These are phyloP conservation scores for Beauveria sp. DNA, from an alignment of 2,329 filamentous ascomycete species.

Conservation along the genomic window DNA sequence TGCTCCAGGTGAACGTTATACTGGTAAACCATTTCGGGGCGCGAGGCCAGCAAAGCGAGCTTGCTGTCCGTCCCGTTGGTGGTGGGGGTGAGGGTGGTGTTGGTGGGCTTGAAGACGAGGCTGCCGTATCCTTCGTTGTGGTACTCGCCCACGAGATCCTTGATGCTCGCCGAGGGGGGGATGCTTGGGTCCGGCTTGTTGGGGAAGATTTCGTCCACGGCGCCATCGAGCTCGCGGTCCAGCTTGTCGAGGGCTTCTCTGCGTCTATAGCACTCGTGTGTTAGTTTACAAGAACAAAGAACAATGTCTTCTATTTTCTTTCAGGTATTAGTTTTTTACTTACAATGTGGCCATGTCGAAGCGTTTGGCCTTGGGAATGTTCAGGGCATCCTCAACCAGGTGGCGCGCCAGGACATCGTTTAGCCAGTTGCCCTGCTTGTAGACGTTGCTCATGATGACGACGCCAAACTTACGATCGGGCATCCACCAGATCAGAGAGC, in stretches of 20 bases:
- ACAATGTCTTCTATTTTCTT: no score
- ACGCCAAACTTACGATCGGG: not conserved
- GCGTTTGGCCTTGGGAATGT: not conserved
- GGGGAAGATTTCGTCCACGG: not conserved
- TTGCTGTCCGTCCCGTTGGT: no score
- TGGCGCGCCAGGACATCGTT: not conserved
- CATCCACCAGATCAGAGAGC: slow-evolving; percentile 1
- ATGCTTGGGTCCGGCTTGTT: not conserved
- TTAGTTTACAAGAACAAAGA: no score
- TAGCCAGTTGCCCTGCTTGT: not conserved
- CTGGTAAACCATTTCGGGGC: not conserved
- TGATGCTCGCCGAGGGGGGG: not conserved
- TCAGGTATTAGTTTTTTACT: not conserved
- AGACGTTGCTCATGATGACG: not conserved
- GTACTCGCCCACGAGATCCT: not conserved
- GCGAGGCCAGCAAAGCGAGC: not conserved
- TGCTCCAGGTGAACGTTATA: not conserved
- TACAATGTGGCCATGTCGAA: not conserved
- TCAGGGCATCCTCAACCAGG: not conserved
- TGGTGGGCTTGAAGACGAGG: not conserved
- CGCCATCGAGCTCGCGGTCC: not conserved
- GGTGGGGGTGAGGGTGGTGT: no score
- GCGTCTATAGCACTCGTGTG: not conserved
- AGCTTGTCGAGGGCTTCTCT: not conserved
- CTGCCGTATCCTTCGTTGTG: not conserved